Percentiles rank a stretch among this genome's conserved stretches.
Conservation (phyloP, 2,329 filamentous ascomycete species). For the Aureobasidium zeae region DNA sequence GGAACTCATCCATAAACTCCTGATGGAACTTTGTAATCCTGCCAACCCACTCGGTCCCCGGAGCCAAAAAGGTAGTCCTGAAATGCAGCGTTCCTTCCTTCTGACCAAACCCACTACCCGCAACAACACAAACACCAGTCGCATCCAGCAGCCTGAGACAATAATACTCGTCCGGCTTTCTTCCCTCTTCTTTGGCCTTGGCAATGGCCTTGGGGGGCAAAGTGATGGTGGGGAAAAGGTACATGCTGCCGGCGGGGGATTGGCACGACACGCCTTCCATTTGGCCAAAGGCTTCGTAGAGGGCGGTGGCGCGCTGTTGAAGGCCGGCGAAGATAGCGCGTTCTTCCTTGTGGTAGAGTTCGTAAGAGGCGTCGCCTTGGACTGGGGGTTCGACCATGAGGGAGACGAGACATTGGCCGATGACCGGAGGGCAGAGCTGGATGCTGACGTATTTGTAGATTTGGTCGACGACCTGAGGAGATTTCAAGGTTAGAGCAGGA, state of each 20-base stretch:
- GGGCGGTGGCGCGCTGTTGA: slow-evolving; percentile 66
- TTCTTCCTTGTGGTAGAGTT: slow-evolving; percentile 79
- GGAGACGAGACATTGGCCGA: slow-evolving; percentile 93
- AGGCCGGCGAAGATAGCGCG: slow-evolving; percentile 70
- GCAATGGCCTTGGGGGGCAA: slow-evolving; percentile 67
- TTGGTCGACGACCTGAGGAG: slow-evolving; percentile 66
- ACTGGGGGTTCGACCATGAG: slow-evolving; percentile 94
- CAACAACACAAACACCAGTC: slow-evolving; percentile 89
- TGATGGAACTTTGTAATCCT: slow-evolving; percentile 83
- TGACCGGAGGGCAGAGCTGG: slow-evolving; percentile 88
- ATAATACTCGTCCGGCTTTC: slow-evolving; percentile 85
- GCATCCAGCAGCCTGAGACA: slow-evolving; percentile 82
- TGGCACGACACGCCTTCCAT: slow-evolving; percentile 96
- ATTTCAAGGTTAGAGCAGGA: slow-evolving; percentile 18
- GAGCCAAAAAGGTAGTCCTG: slow-evolving; percentile 91
- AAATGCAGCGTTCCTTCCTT: slow-evolving; percentile 87
- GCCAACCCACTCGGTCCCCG: slow-evolving; percentile 89
- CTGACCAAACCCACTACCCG: slow-evolving; percentile 89
- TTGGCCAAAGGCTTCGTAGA: slow-evolving; percentile 80
- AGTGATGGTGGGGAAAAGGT: slow-evolving; percentile 91
- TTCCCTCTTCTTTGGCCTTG: slow-evolving; percentile 63
- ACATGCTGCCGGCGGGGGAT: slow-evolving; percentile 90
- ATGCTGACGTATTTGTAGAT: slow-evolving; percentile 99
- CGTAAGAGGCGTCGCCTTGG: slow-evolving; percentile 72
- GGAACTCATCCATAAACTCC: slow-evolving; percentile 79